These are phyloP conservation scores for Macrolepiota albuminosa DNA, from an alignment of 768 basidiomycete species.

Conservation along the genomic window DNA sequence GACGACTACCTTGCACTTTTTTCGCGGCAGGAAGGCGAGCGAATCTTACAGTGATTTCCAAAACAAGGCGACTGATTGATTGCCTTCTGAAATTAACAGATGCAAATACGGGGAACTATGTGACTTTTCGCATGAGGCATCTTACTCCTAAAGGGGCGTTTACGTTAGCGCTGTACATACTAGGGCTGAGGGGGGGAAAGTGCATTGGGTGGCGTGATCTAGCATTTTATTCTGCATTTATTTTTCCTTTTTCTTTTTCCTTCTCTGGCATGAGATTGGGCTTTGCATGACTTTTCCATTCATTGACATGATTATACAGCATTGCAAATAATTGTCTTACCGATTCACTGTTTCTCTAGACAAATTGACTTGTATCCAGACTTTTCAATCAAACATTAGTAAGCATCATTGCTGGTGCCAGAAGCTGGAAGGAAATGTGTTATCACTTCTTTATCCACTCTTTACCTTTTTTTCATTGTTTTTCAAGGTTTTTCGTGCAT, in stretches of 20 bases:
- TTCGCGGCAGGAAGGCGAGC: slow-evolving; percentile 92
- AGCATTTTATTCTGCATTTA: slow-evolving; percentile 14
- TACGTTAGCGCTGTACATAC: slow-evolving; percentile 2
- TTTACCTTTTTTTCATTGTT: too few relatives aligned
- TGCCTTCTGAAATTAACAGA: slow-evolving; percentile 55
- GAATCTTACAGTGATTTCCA: slow-evolving; percentile 29
- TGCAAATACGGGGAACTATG: slow-evolving; percentile 88
- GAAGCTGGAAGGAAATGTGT: too few relatives aligned
- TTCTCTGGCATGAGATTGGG: background rate
- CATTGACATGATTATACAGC: background rate
- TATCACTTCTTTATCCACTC: too few relatives aligned
- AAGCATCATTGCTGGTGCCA: too few relatives aligned
- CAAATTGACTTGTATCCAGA: background rate
- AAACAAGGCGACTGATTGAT: slow-evolving; percentile 36
- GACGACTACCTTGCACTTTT: slow-evolving; percentile 81
- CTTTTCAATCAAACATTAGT: too few relatives aligned
- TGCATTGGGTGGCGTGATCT: background rate
- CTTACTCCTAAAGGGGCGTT: slow-evolving; percentile 21
- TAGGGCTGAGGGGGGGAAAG: background rate
- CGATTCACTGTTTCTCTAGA: background rate
- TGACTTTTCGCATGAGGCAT: slow-evolving; percentile 69
- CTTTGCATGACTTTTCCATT: background rate
- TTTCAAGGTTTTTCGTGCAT: too few relatives aligned
- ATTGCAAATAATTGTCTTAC: background rate
- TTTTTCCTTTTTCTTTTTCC: background rate